A percentile compares a stretch with the other conserved stretches of the same genome.
Conservation (phyloP, 2,329 filamentous ascomycete species). For the Emergomyces africanus region DNA sequence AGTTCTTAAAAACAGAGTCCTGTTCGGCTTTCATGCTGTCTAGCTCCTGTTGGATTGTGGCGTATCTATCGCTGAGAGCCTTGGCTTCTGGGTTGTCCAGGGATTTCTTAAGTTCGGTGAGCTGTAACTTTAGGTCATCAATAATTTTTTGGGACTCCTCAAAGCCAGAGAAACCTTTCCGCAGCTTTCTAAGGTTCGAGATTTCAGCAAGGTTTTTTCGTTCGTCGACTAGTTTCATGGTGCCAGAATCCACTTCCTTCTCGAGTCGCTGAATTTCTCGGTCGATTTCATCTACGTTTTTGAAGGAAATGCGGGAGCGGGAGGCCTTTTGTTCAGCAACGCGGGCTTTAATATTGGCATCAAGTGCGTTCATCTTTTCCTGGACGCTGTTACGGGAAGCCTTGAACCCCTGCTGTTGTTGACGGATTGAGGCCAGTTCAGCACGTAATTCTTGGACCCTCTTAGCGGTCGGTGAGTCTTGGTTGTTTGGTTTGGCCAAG, state of each 20-base stretch:
- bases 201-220: constrained; percentile 84
- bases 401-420: constrained; percentile 82
- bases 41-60: constrained; percentile 72
- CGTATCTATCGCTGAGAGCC: constrained; percentile 77
- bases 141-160: constrained; percentile 81
- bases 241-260: constrained; percentile 73
- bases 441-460: constrained; percentile 73
- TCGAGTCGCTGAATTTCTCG: constrained; percentile 68
- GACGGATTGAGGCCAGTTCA: constrained; percentile 70
- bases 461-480: constrained; percentile 68
- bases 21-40: constrained; percentile 86
- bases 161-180: constrained; percentile 80
- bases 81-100: constrained; percentile 87
- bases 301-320: constrained; percentile 69
- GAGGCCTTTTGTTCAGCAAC: constrained; percentile 79
- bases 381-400: constrained; percentile 61
- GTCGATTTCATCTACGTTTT: constrained; percentile 79
- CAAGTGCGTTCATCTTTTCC: constrained; percentile 85
- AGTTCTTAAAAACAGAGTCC: constrained; percentile 77
- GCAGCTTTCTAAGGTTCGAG: constrained; percentile 68
- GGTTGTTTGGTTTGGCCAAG: constrained; percentile 64
- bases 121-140: constrained; percentile 72
- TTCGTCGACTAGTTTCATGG: constrained; percentile 94
- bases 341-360: constrained; percentile 75
- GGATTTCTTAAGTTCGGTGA: constrained; percentile 75